Evolutionary conservation across 257 asterid genomes (phyloP).

Genomic region (Knoxia roxburghii): DNA sequence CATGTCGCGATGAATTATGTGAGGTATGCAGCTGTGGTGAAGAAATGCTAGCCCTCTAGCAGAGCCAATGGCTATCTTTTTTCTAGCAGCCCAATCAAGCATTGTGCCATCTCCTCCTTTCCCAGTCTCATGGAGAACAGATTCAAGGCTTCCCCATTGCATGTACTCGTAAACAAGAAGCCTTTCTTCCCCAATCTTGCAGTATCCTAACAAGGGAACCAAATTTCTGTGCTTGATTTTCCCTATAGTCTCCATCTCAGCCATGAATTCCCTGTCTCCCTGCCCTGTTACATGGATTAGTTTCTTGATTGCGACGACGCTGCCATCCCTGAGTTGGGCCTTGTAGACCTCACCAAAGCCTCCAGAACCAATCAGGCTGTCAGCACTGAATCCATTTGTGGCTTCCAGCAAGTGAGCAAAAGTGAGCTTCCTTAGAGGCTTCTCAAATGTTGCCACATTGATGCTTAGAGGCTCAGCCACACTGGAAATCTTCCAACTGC

Average conservation of each 20-base stretch:
- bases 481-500: slow-evolving; percentile 79
- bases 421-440: slow-evolving; percentile 82
- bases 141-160: slow-evolving; percentile 89
- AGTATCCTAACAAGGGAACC: slow-evolving; percentile 81
- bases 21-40: slow-evolving; percentile 96
- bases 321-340: slow-evolving; percentile 72
- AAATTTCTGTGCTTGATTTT: slow-evolving; percentile 87
- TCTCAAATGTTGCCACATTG: slow-evolving; percentile 82
- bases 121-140: slow-evolving; percentile 58
- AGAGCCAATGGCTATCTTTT: slow-evolving; percentile 76
- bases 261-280: slow-evolving; percentile 94
- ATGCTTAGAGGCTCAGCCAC: slow-evolving; percentile 94
- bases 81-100: slow-evolving; percentile 73
- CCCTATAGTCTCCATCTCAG: slow-evolving; percentile 98
- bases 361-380: slow-evolving; percentile 85
- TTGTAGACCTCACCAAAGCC: slow-evolving; percentile 96
- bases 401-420: slow-evolving; percentile 87
- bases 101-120: slow-evolving; percentile 23
- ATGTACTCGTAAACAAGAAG: slow-evolving; percentile 86
- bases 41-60: slow-evolving; percentile 93
- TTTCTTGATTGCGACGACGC: slow-evolving; percentile 82
- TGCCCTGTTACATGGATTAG: slow-evolving; percentile 77
- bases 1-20: slow-evolving; percentile 95
- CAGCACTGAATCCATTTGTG: slow-evolving; percentile 80
- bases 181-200: slow-evolving; percentile 86